Evolutionary conservation across 2,329 filamentous ascomycete species (phyloP), one percentile per base, ranked within the genome.

Genomic region (Mycocentrospora acerina): DNA sequence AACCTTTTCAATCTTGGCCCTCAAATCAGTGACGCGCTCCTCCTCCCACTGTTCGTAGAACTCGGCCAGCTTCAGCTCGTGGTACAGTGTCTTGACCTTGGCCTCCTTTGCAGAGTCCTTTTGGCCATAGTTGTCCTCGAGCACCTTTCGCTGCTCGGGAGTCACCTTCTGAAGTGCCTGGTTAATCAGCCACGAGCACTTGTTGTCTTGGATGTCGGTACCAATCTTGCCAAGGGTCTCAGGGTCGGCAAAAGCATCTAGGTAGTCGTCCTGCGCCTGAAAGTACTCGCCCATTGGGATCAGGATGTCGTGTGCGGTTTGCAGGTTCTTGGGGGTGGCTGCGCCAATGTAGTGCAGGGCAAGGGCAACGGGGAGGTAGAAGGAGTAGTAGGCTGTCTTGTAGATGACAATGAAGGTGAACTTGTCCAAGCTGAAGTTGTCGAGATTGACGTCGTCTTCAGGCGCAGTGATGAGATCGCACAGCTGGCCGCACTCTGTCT

Each of bases 341-440:
- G 90, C 78, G 63, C 89, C 84, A 54, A 90, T 81, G 72, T 90
- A 86, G 76, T 91, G 78, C 58, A 98, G 78, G 4, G 93, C 88
- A 29, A 98, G 81, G 8, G 90, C 91, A 39, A 98, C 90, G 42
- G 93, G 93, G 11, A 98, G 85, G 75, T 97, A 97, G 80, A 98
- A 98, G 64, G 87, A 94, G 79, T 98, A 98, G 78, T 94, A 98
- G 35, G 93, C 90, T 16, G 93, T 98, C 83, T 98, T 98, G 83
- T 95, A 97, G 72, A 95, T 88, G 74, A 98, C 93, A 64, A 98
- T 98, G 79, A 97, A 98, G 60, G 78, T 83, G 78, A 95, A 95
- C 79, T 95, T 98, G 47, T 90, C 80, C 71, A 96, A 78, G 69
- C 83, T 90, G 79, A 98, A 98, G 77, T 95, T 95, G 78, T 88